Base-by-base conservation (phyloP, 345 rosid species). In the Balakata baccata region DNA sequence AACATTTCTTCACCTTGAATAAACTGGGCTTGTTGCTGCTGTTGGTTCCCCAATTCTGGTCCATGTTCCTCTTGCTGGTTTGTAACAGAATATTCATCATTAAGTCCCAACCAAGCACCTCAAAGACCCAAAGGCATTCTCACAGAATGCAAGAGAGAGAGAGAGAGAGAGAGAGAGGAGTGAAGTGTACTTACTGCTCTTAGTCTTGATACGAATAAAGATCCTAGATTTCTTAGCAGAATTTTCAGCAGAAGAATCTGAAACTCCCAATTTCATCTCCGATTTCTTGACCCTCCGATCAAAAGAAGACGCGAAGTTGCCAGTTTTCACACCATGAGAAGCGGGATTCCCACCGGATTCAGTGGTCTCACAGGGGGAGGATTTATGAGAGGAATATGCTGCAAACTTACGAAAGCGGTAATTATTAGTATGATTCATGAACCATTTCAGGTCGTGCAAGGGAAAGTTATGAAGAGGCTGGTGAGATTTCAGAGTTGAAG, bases 371-470 rank as follows among this genome's bases (percentile, higher is more conserved):
- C 39, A 11, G n/a, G 12, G 75, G 13, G 82, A 57, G 7, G 75
- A 75, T 57, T 72, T 74, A 14, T 20, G 73, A 43, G 70, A 60
- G 34, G 79, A 74, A 46, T 74, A 75, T 47, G 75, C 13, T n/a
- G 54, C 72, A n/a, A 18, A 75, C 70, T 73, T 86, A 16, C 92
- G 89, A 22, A 69, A 73, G 22, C 88, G 85, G 62, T 82, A 85
- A 43, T 20, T 38, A 3, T 75, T 78, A 5, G 86, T 3, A 51
- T 82, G 84, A 74, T 82, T 87, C 82, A 79, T 74, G 14, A 86
- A 78, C 96, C 96, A 90, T 71, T 81, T 84, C 6, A 90, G 88
- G 77, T 81, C 89, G 62, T 86, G 81, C 3, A 90, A 77, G n/a
- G n/a, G n/a, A n/a, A n/a, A n/a, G n/a, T n/a, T n/a, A n/a, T n/a